Percentiles rank a stretch among this genome's conserved stretches.
phyloP scores from a whole-genome alignment of 2,329 filamentous ascomycete genomes.

The Colletotrichum eleusines region DNA sequence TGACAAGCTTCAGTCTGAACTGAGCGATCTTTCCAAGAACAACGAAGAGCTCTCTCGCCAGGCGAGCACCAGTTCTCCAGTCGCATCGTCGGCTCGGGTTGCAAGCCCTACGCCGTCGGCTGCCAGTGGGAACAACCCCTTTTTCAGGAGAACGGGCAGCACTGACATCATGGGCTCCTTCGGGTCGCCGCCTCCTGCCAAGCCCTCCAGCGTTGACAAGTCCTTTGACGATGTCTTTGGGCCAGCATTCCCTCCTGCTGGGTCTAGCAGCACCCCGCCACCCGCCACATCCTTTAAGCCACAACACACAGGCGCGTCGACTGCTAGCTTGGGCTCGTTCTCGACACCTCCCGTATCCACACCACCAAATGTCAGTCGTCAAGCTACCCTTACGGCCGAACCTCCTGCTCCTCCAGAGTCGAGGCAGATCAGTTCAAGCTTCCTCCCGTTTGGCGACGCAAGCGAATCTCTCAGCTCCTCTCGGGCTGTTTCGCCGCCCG shows the following conservation, averaged over 20 bases:
- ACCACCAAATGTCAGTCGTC: slow-evolving; percentile 73
- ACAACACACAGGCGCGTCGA: slow-evolving; percentile 69
- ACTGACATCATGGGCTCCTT: slow-evolving; percentile 70
- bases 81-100: slow-evolving; percentile 62
- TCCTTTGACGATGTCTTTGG: slow-evolving; percentile 92
- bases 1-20: slow-evolving; percentile 87
- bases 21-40: slow-evolving; percentile 74
- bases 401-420: slow-evolving; percentile 75
- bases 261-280: slow-evolving; percentile 58
- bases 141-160: slow-evolving; percentile 81
- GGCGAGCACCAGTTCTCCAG: slow-evolving; percentile 63
- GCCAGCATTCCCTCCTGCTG: slow-evolving; percentile 66
- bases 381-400: slow-evolving; percentile 68
- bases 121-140: slow-evolving; percentile 89
- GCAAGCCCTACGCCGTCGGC: slow-evolving; percentile 77
- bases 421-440: slow-evolving; percentile 81
- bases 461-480: slow-evolving; percentile 81
- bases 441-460: slow-evolving; percentile 76
- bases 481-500: slow-evolving; percentile 80
- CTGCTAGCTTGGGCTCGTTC: slow-evolving; percentile 64
- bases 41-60: slow-evolving; percentile 70
- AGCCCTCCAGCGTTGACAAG: slow-evolving; percentile 68
- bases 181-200: slow-evolving; percentile 57
- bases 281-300: slow-evolving; percentile 73
- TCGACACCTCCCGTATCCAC: slow-evolving; percentile 67